Conservation (phyloP, 2,329 filamentous ascomycete genomes). For the Amauroascus niger region DNA sequence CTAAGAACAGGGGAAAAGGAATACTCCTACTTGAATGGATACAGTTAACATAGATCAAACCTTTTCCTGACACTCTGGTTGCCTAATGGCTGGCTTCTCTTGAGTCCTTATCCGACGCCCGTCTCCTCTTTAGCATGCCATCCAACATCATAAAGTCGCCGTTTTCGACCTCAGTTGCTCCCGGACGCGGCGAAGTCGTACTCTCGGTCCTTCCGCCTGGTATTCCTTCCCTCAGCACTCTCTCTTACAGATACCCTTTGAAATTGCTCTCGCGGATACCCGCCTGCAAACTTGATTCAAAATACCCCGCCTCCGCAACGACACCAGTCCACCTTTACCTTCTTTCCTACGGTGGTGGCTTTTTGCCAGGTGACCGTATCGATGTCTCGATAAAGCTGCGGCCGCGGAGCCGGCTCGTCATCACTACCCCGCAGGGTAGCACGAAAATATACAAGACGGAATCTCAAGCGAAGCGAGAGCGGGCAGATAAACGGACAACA, state of each 20-base stretch:
- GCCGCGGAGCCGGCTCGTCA: constrained; percentile 54
- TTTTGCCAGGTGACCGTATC: constrained; percentile 79
- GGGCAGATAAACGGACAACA: constrained; percentile 33
- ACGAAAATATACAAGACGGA: constrained; percentile 91
- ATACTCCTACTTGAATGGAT: background rate
- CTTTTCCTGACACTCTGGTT: background rate
- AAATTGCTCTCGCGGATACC: constrained; percentile 80
- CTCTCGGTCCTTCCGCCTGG: constrained; percentile 62
- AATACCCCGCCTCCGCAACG: constrained; percentile 27
- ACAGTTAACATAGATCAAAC: background rate
- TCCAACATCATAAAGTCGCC: constrained; percentile 44
- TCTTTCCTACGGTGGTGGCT: constrained; percentile 85
- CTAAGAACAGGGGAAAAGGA: background rate
- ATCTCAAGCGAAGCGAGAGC: constrained; percentile 22
- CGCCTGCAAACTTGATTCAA: constrained; percentile 46
- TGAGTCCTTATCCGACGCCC: background rate
- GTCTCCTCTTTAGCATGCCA: constrained; percentile 8
- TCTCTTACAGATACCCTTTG: constrained; percentile 87
- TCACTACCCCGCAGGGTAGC: constrained; percentile 59
- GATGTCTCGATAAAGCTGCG: constrained; percentile 60
- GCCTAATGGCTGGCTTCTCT: background rate
- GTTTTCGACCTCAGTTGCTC: constrained; percentile 61
- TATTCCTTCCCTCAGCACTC: constrained; percentile 59
- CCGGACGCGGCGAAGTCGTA: constrained; percentile 70
- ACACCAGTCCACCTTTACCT: constrained; percentile 71